phyloP scores from a whole-genome alignment of 2,329 filamentous ascomycete species.

The Aspergillus costaricaensis region DNA sequence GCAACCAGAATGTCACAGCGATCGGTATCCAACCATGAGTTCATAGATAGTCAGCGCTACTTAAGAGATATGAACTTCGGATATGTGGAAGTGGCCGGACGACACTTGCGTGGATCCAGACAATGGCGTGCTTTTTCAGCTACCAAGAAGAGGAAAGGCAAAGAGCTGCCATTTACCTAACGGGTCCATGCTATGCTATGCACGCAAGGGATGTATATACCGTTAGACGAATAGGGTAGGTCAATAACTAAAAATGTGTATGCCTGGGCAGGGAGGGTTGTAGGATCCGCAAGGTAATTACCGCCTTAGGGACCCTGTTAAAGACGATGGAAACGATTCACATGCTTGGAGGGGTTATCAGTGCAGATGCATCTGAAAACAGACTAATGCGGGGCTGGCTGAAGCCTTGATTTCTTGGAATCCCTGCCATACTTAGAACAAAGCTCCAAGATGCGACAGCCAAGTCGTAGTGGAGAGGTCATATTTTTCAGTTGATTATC shows the following conservation, averaged over 20 bases:
- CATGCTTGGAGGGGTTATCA: conserved; percentile 1
- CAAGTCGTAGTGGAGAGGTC: not conserved
- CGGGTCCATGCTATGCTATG: not conserved
- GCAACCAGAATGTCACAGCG: conserved; percentile 49
- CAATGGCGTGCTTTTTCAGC: conserved; percentile 23
- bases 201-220: conserved; percentile 3
- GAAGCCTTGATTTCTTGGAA: not conserved
- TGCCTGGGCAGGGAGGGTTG: not conserved
- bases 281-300: not conserved
- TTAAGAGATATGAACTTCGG: conserved; percentile 53
- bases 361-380: not conserved
- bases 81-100: conserved; percentile 41
- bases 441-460: not conserved
- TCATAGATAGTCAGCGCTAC: conserved; percentile 49
- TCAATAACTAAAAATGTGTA: not conserved
- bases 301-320: not conserved
- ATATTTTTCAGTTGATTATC: not conserved
- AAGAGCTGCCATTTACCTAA: not conserved
- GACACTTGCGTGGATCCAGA: conserved; percentile 26
- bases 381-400: not conserved
- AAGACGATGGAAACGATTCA: not conserved
- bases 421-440: not conserved
- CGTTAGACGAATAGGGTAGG: not conserved
- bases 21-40: conserved; percentile 36
- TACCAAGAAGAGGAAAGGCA: not conserved